Base-by-base conservation (phyloP, 2,329 filamentous ascomycete genomes). In the Fusarium sp. region DNA sequence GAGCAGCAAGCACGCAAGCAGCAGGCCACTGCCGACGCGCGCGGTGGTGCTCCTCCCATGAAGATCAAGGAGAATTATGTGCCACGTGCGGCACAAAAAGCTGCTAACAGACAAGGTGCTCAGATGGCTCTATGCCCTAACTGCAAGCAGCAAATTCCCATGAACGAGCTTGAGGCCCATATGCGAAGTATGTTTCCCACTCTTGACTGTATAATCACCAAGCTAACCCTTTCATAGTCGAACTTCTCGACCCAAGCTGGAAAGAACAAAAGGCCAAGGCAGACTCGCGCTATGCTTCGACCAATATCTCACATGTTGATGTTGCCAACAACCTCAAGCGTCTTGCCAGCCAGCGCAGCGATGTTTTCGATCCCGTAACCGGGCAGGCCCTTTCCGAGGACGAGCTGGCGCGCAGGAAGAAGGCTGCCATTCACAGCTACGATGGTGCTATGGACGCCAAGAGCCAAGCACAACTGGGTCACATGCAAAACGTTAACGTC, bases 41-140 rank as follows among this genome's bases (percentile, higher is more conserved):
- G 90, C 76, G 88, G 88, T 37, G 87, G 87, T 49, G 84, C 87
- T 44, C 86, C 86, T 44, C 86, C 91, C 1, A 94, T 97, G 89
- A 95, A 94, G 79, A 98, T 98, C 78, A 91, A 93, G 77, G 92
- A 93, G 77, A 95, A 97, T 80, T 97, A 98, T 77, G 91, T 97
- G 19, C 94, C 95, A 0, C 89, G 93, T 52, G 93, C 93, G 4
- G 90, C 93, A 44, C 90, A 91, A 58, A 88, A 90, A 76, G 86
- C 89, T 28, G 89, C 90, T 48, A 91, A 89, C 76, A 89, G 88
- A 76, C 85, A 88, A 69, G 87, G 85, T 55, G 84, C 84, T 43
- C 85, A 89, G 69, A 92, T 90, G 78, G 91, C 91, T 6, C 84
- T 97, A 60, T 98, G 95, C 79, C 94, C 94, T 60, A 97, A 97